A percentile compares a stretch with the other conserved stretches of the same genome.
Evolutionary conservation across 495 filamentous ascomycete species (phyloP).

Genomic region (Parachaetomium inaequale): DNA sequence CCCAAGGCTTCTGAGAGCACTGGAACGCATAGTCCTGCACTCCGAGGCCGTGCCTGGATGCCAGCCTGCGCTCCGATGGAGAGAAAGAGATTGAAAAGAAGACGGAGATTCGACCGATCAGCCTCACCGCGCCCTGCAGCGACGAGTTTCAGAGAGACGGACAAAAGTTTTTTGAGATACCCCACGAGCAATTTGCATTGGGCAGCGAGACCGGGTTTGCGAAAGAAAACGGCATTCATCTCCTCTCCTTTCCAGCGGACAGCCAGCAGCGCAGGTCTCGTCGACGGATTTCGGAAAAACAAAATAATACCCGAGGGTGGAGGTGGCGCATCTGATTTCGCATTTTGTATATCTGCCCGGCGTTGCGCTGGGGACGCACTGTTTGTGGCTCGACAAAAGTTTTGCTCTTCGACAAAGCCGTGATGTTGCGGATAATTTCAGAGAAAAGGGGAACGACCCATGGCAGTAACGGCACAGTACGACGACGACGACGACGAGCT

Average conservation of each 20-base stretch:
- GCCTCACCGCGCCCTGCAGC: background rate
- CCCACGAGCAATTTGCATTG: constrained; percentile 21
- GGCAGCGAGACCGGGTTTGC: constrained; percentile 11
- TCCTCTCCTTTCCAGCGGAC: background rate
- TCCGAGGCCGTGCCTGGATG: background rate
- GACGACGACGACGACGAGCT: background rate
- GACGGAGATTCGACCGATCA: background rate
- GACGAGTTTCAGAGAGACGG: constrained; percentile 4
- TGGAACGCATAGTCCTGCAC: background rate
- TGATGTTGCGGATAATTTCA: background rate
- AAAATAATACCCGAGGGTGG: constrained; percentile 14
- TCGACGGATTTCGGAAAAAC: background rate
- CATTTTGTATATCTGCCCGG: constrained; percentile 6
- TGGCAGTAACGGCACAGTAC: background rate
- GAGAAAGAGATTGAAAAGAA: background rate
- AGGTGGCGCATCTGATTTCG: background rate
- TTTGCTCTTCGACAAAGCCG: constrained; percentile 14
- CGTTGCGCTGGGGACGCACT: background rate
- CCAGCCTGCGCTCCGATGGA: background rate
- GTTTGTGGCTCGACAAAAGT: constrained; percentile 16
- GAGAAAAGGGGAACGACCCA: background rate
- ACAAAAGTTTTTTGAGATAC: constrained; percentile 19
- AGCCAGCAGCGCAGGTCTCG: background rate
- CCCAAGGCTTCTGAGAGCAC: background rate
- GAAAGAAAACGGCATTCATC: constrained; percentile 4